Conservation (phyloP, 2,329 filamentous ascomycete genomes). For the Mariannaea sp. region DNA sequence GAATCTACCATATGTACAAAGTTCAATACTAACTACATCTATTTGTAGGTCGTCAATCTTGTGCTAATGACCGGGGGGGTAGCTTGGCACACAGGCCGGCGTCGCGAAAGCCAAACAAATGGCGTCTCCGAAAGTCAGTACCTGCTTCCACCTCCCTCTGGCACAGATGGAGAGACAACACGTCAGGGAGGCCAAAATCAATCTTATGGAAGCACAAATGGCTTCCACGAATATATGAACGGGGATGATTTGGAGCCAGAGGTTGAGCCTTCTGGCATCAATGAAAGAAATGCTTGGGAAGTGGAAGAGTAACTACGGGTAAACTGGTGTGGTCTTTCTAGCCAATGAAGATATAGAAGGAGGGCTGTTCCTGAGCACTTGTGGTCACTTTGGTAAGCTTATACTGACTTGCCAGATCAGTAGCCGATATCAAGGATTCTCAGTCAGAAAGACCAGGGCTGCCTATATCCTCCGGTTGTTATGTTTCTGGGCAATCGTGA, state of each 20-base stretch:
- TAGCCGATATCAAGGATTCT: too few species aligned
- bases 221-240: not conserved
- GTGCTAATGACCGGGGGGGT: slow-evolving; percentile 38
- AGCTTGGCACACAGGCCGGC: slow-evolving; percentile 38
- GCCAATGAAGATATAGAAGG: too few species aligned
- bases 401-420: too few species aligned
- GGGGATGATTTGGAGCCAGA: slow-evolving; percentile 26
- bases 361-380: too few species aligned
- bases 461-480: too few species aligned
- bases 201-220: slow-evolving; percentile 28
- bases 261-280: slow-evolving; percentile 35
- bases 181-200: slow-evolving; percentile 13
- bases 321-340: too few species aligned
- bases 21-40: not conserved
- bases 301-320: not conserved
- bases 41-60: slow-evolving; percentile 40
- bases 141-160: slow-evolving; percentile 40
- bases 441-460: too few species aligned
- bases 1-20: not conserved
- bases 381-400: too few species aligned
- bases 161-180: slow-evolving; percentile 33
- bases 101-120: not conserved
- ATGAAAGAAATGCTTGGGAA: slow-evolving; percentile 36
- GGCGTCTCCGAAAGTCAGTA: slow-evolving; percentile 28
- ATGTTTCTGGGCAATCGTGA: too few species aligned